Evolutionary conservation across 768 basidiomycete species (phyloP).

Genomic region (Lactifluus rugatus): DNA sequence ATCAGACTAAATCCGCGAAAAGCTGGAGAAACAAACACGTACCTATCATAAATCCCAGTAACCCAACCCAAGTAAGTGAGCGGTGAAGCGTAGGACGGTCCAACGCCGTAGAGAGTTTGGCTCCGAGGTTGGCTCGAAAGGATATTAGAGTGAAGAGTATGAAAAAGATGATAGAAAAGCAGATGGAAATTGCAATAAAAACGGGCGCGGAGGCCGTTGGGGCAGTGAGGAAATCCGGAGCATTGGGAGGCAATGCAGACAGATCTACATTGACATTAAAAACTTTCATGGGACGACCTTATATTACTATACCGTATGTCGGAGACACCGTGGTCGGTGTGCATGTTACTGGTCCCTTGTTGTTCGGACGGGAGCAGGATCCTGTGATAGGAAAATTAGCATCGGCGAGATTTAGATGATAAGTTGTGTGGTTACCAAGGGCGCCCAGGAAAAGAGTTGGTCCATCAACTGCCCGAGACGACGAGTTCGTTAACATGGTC

Average conservation of each 20-base stretch:
- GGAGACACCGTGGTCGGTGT: slow-evolving; percentile 46
- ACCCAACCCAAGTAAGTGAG: slow-evolving; percentile 61
- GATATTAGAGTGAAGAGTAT: slow-evolving; percentile 55
- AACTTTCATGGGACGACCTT: background rate
- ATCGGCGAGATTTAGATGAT: background rate
- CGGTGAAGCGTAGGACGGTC: slow-evolving; percentile 51
- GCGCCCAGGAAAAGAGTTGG: slow-evolving; percentile 58
- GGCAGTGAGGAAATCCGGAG: slow-evolving; percentile 47
- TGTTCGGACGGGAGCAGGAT: slow-evolving; percentile 50
- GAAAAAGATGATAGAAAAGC: slow-evolving; percentile 52
- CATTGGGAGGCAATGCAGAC: slow-evolving; percentile 47
- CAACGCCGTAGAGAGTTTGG: slow-evolving; percentile 38
- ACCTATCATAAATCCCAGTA: slow-evolving; percentile 71
- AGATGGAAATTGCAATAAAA: slow-evolving; percentile 53
- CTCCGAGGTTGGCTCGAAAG: slow-evolving; percentile 54
- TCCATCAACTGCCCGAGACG: slow-evolving; percentile 41
- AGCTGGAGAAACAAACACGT: slow-evolving; percentile 14
- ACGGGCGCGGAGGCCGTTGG: slow-evolving; percentile 52
- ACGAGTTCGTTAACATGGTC: slow-evolving; percentile 28
- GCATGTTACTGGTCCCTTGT: slow-evolving; percentile 45
- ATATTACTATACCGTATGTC: slow-evolving; percentile 42
- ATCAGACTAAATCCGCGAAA: background rate
- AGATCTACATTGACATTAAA: slow-evolving; percentile 38
- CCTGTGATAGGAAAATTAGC: slow-evolving; percentile 32
- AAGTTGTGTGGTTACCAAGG: slow-evolving; percentile 37